phyloP scores from a whole-genome alignment of 2,329 filamentous ascomycete genomes.

The Scopulariopsis brevicaulis region DNA sequence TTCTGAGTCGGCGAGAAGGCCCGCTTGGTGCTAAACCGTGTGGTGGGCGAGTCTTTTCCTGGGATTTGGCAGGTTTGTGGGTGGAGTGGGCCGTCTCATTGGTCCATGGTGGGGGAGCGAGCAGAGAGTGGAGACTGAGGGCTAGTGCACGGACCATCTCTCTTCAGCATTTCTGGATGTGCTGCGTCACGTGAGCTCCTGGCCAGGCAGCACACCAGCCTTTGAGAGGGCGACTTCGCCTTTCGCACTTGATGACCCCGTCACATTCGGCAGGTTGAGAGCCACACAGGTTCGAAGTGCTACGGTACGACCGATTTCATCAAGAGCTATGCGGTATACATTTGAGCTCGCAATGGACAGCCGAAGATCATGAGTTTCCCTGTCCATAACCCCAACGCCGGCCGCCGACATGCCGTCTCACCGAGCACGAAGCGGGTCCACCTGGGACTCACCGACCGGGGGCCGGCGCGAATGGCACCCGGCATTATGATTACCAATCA shows the following conservation, averaged over 20 bases:
- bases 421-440: too few species aligned
- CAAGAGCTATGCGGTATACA: too few species aligned
- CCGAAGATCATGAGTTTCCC: too few species aligned
- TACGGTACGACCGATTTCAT: too few species aligned
- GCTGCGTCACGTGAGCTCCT: background rate
- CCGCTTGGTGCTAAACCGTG: background rate
- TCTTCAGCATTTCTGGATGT: background rate
- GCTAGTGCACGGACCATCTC: slow-evolving; percentile 4
- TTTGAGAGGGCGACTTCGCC: background rate
- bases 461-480: background rate
- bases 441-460: background rate
- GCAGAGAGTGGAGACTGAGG: slow-evolving; percentile 2
- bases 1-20: background rate
- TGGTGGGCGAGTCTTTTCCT: background rate
- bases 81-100: background rate
- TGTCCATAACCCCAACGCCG: too few species aligned
- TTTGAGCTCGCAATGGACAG: too few species aligned
- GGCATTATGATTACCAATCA: background rate
- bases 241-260: background rate
- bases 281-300: too few species aligned
- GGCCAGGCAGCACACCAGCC: background rate
- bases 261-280: background rate
- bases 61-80: background rate
- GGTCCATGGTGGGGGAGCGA: background rate
- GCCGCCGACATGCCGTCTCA: too few species aligned